phyloP scores from a whole-genome alignment of 768 basidiomycete genomes.

The Atractiella rhizophila region DNA sequence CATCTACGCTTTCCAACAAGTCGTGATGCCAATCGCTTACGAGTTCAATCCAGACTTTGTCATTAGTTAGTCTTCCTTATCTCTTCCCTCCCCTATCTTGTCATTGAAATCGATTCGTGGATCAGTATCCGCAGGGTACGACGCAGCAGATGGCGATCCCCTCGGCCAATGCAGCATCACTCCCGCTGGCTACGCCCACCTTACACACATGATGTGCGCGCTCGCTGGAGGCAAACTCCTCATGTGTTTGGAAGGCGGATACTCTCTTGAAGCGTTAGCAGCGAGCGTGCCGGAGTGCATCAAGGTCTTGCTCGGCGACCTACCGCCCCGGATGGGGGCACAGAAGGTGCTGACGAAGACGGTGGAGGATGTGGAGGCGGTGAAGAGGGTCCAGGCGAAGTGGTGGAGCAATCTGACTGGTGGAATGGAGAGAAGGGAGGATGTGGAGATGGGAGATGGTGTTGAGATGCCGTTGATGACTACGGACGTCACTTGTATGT shows the following conservation, averaged over 20 bases:
- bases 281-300: slow-evolving; percentile 67
- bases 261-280: slow-evolving; percentile 72
- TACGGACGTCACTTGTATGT: too few species aligned
- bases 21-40: slow-evolving; percentile 88
- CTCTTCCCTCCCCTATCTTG: neutral
- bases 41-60: slow-evolving; percentile 92
- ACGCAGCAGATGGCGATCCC: slow-evolving; percentile 77
- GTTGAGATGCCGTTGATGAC: too few species aligned
- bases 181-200: slow-evolving; percentile 83
- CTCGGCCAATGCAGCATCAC: slow-evolving; percentile 76
- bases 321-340: slow-evolving; percentile 58
- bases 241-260: slow-evolving; percentile 89
- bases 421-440: too few species aligned
- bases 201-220: slow-evolving; percentile 87
- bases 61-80: slow-evolving; percentile 39
- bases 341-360: slow-evolving; percentile 73
- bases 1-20: slow-evolving; percentile 77
- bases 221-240: slow-evolving; percentile 70
- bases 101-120: too few species aligned
- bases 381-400: too few species aligned
- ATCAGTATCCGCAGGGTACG: slow-evolving; percentile 88
- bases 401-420: too few species aligned
- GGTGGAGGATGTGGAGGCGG: too few species aligned
- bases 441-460: too few species aligned
- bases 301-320: slow-evolving; percentile 62